These are phyloP conservation scores for Pseudogymnoascus sp. DNA, from an alignment of 2,329 filamentous ascomycete genomes.

Conservation along the genomic window DNA sequence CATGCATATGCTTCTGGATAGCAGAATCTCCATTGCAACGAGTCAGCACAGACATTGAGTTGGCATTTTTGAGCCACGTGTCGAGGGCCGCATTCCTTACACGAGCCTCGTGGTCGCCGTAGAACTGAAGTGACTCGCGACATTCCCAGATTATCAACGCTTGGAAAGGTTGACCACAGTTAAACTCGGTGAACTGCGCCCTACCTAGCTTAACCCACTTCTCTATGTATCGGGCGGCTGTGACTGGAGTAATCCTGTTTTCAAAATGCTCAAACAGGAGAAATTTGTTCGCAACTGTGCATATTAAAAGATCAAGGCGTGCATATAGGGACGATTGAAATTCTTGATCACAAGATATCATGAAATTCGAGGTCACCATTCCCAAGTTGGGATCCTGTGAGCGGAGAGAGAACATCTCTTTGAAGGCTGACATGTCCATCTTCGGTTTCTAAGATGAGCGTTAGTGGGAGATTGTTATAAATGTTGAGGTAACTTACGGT, in stretches of 20 bases:
- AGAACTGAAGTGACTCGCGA: slow-evolving; percentile 40
- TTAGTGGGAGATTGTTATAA: background rate
- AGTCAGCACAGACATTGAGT: slow-evolving; percentile 43
- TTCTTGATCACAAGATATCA: slow-evolving; percentile 8
- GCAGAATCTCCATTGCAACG: slow-evolving; percentile 45
- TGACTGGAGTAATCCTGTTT: slow-evolving; percentile 35
- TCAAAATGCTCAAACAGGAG: slow-evolving; percentile 37
- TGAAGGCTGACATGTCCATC: background rate
- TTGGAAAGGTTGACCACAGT: slow-evolving; percentile 47
- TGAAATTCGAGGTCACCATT: slow-evolving; percentile 6
- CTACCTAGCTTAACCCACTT: slow-evolving; percentile 41
- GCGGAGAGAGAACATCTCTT: slow-evolving; percentile 3
- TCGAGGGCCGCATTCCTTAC: slow-evolving; percentile 37
- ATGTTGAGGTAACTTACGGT: background rate
- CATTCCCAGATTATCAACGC: slow-evolving; percentile 42
- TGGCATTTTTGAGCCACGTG: slow-evolving; percentile 42
- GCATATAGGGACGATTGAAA: slow-evolving; percentile 2
- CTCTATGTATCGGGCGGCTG: slow-evolving; percentile 23
- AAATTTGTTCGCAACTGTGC: slow-evolving; percentile 36
- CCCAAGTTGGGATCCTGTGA: slow-evolving; percentile 1
- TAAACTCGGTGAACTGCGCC: slow-evolving; percentile 44
- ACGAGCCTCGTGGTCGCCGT: slow-evolving; percentile 36
- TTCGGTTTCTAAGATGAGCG: background rate
- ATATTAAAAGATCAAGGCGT: slow-evolving; percentile 3
- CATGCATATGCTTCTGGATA: slow-evolving; percentile 43